Evolutionary conservation across 257 asterid genomes (phyloP).

Genomic region (Thymus quinquecostatus): DNA sequence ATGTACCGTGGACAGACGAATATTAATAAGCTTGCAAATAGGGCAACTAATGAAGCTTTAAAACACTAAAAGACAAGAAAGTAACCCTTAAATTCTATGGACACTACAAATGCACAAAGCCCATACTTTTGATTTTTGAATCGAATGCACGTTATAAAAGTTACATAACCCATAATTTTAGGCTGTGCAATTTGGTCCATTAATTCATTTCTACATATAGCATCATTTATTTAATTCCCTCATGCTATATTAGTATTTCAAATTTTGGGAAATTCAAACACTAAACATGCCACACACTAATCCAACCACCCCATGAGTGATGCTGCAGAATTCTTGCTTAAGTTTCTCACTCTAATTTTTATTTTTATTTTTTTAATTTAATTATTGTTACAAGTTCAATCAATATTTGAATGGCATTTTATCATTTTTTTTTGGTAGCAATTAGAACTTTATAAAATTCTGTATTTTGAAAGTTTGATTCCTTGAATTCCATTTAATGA

Average conservation of each 20-base stretch:
- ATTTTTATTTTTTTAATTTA: background rate
- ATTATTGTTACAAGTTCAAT: background rate
- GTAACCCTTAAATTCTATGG: background rate
- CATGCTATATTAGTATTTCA: constrained; percentile 2
- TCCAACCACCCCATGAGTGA: constrained; percentile 13
- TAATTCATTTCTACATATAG: background rate
- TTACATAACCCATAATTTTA: background rate
- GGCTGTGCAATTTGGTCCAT: constrained; percentile 18
- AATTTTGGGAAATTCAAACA: constrained; percentile 17
- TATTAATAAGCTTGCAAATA: background rate
- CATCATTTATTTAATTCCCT: background rate
- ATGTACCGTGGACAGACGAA: too few species aligned
- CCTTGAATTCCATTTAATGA: too few species aligned
- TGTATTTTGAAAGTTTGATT: too few species aligned
- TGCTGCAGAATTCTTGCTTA: background rate
- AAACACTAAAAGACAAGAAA: background rate
- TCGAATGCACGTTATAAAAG: constrained; percentile 24
- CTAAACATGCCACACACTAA: background rate
- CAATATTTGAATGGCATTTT: too few species aligned
- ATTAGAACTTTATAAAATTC: too few species aligned
- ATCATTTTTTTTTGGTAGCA: too few species aligned
- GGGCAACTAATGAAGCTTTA: background rate
- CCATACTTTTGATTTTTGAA: constrained; percentile 15
- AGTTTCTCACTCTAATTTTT: background rate
- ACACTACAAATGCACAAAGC: constrained; percentile 11